phyloP scores from a whole-genome alignment of 805 yeast genomes.

The Metschnikowia colocasiae region DNA sequence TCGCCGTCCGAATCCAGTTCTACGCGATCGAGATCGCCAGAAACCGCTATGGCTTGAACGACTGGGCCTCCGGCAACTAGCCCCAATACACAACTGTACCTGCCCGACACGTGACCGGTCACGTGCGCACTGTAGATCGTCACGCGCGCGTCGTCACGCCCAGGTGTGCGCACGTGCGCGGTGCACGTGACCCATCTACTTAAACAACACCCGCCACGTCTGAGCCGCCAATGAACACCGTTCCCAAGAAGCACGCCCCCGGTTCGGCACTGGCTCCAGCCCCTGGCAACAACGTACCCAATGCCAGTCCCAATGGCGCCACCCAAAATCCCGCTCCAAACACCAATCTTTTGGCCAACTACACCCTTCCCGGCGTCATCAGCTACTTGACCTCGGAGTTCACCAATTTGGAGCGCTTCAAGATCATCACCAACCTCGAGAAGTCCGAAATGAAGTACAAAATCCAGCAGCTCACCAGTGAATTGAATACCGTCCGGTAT shows the following conservation, averaged over 20 bases:
- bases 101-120: neutral
- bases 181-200: neutral
- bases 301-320: neutral
- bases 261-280: neutral
- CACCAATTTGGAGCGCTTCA: constrained; percentile 39
- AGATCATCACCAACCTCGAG: constrained; percentile 52
- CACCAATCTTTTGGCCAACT: constrained; percentile 24
- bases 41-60: constrained; percentile 85
- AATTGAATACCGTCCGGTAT: constrained; percentile 42
- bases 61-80: constrained; percentile 58
- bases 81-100: neutral
- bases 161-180: neutral
- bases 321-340: neutral
- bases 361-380: constrained; percentile 57
- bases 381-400: constrained; percentile 58
- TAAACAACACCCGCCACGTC: neutral
- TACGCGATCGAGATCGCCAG: constrained; percentile 93
- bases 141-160: no score
- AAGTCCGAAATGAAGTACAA: constrained; percentile 49
- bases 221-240: neutral
- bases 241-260: constrained; percentile 1
- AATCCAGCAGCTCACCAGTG: constrained; percentile 51
- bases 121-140: neutral
- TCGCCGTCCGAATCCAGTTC: constrained; percentile 90
- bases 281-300: neutral